These are phyloP conservation scores for Globisporangium recalcitrans DNA, from an alignment of 352 stramenopile genomes.

Conservation along the genomic window DNA sequence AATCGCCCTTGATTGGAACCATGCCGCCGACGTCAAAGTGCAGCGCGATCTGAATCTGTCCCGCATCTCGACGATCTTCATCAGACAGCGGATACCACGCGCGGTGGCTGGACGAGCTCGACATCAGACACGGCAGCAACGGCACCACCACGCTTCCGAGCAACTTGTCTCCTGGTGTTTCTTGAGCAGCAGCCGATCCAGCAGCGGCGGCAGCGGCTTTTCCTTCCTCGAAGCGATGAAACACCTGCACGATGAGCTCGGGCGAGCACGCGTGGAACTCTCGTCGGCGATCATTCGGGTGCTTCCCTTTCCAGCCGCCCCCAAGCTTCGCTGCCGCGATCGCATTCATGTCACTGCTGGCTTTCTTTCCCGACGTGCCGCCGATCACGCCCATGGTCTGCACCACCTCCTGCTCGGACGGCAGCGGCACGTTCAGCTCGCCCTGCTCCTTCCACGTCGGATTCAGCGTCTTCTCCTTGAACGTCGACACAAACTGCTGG, in stretches of 20 bases:
- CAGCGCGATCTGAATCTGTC: conserved; percentile 56
- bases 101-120: conserved; percentile 43
- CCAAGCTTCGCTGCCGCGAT: conserved; percentile 18
- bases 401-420: conserved; percentile 51
- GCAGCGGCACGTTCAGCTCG: conserved; percentile 42
- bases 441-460: conserved; percentile 66
- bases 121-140: conserved; percentile 56
- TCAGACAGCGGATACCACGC: conserved; percentile 52
- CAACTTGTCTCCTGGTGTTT: conserved; percentile 39
- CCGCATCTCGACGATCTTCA: conserved; percentile 43
- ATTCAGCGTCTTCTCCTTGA: conserved; percentile 47
- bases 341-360: conserved; percentile 9
- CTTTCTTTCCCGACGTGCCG: conserved; percentile 16
- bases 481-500: conserved; percentile 48
- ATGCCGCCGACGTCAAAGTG: conserved; percentile 50
- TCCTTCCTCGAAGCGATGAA: conserved; percentile 36
- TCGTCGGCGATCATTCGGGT: conserved; percentile 14
- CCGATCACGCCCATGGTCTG: conserved; percentile 31
- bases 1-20: conserved; percentile 46
- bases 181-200: conserved; percentile 2
- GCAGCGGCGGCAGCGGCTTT: conserved; percentile 11
- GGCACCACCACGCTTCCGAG: conserved; percentile 54
- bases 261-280: conserved; percentile 55
- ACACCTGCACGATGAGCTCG: conserved; percentile 57
- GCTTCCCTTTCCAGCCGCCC: conserved; percentile 15